Conservation (phyloP, 768 basidiomycete species). For the Tulasnella sp. region DNA sequence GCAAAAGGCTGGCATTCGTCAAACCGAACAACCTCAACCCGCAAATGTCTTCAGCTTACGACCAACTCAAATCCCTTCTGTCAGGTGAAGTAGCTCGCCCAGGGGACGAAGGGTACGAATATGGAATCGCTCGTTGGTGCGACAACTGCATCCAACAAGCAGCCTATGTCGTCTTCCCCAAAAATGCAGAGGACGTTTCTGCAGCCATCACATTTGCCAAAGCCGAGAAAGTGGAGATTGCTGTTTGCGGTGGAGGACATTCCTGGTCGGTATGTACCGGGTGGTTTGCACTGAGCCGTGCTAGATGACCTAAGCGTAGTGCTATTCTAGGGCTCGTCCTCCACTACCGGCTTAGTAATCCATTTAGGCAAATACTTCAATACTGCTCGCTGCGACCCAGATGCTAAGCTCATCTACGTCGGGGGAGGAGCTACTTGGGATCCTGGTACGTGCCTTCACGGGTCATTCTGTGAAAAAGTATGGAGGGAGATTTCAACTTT, state of each 20-base stretch:
- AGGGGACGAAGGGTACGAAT: constrained; percentile 1
- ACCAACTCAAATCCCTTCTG: not conserved
- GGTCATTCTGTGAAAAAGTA: not conserved
- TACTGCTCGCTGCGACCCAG: constrained; percentile 41
- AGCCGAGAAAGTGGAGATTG: constrained; percentile 37
- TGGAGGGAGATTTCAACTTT: not conserved
- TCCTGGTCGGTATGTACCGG: constrained; percentile 23
- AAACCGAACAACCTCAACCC: not conserved
- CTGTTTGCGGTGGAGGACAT: constrained; percentile 44
- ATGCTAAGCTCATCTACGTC: constrained; percentile 41
- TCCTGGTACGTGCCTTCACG: not conserved
- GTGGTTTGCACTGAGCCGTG: not conserved
- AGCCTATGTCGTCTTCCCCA: constrained; percentile 37
- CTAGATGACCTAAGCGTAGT: not conserved
- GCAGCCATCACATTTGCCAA: constrained; percentile 38
- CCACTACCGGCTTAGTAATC: constrained; percentile 45
- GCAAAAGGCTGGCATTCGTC: not conserved
- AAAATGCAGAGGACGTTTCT: constrained; percentile 39
- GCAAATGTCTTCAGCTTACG: not conserved
- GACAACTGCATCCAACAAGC: constrained; percentile 19
- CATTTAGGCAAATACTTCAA: constrained; percentile 43
- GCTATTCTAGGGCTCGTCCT: constrained; percentile 39
- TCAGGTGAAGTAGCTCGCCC: not conserved
- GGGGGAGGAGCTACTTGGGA: constrained; percentile 42
- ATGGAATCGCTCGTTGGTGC: constrained; percentile 25